phyloP scores from a whole-genome alignment of 345 rosid genomes.

The Aquilaria malaccensis region DNA sequence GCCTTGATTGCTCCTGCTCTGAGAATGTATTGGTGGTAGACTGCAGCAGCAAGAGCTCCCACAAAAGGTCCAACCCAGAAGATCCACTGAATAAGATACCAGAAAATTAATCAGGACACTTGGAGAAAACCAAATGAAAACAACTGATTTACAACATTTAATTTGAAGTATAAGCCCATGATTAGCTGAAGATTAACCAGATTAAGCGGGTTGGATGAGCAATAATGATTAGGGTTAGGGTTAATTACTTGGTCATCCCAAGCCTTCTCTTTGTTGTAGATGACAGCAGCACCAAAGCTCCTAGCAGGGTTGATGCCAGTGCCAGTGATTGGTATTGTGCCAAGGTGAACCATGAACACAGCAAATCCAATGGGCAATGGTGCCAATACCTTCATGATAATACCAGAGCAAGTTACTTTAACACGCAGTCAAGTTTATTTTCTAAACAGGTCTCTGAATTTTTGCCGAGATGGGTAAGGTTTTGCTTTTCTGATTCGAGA shows the following conservation, averaged over 20 bases:
- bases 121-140: neutral
- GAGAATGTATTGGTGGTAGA: constrained; percentile 1
- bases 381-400: constrained; percentile 21
- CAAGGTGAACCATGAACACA: constrained; percentile 30
- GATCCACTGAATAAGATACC: neutral
- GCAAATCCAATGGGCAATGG: constrained; percentile 31
- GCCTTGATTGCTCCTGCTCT: constrained; percentile 3
- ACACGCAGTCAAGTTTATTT: too few species aligned
- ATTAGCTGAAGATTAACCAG: too few species aligned
- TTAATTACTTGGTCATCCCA: constrained; percentile 29
- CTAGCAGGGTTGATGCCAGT: constrained; percentile 36
- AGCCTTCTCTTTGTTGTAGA: constrained; percentile 24
- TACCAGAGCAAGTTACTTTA: too few species aligned
- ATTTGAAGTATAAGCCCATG: too few species aligned
- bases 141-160: too few species aligned
- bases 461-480: too few species aligned
- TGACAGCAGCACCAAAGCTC: constrained; percentile 34
- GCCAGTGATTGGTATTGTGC: constrained; percentile 30
- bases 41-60: neutral
- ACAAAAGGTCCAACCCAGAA: neutral
- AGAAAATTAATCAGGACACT: neutral
- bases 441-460: too few species aligned
- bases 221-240: too few species aligned
- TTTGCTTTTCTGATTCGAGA: too few species aligned
- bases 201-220: too few species aligned